These are phyloP conservation scores for Uronychia setigera DNA, from an alignment of 73 alveolate genomes.

Conservation along the genomic window DNA sequence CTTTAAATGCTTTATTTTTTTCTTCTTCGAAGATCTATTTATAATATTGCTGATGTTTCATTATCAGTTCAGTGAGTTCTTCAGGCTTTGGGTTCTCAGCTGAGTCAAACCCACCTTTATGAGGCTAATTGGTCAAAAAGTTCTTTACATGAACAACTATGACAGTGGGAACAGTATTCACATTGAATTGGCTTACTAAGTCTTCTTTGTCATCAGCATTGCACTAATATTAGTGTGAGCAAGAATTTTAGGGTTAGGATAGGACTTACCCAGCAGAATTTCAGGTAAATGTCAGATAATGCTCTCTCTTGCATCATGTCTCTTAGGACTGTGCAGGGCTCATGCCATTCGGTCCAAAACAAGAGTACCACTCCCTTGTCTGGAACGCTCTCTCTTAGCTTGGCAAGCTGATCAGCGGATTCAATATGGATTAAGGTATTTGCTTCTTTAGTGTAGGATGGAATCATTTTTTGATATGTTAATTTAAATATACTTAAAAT, in stretches of 20 bases:
- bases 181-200: slow-evolving; percentile 29
- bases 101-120: slow-evolving; percentile 20
- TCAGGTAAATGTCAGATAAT: neutral
- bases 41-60: slow-evolving; percentile 26
- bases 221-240: slow-evolving; percentile 1
- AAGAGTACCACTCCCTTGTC: slow-evolving; percentile 40
- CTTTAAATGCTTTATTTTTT: slow-evolving; percentile 43
- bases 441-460: slow-evolving; percentile 5
- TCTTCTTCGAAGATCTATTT: slow-evolving; percentile 39
- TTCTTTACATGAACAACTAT: slow-evolving; percentile 40
- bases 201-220: slow-evolving; percentile 46
- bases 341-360: slow-evolving; percentile 64
- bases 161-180: slow-evolving; percentile 41
- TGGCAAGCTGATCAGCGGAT: slow-evolving; percentile 6
- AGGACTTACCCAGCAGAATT: slow-evolving; percentile 25
- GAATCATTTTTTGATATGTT: slow-evolving; percentile 13
- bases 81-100: slow-evolving; percentile 47
- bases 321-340: slow-evolving; percentile 49
- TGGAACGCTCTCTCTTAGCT: neutral
- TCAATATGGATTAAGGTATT: neutral
- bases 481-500: neutral
- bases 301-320: slow-evolving; percentile 25
- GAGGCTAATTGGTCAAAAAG: slow-evolving; percentile 22
- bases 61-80: slow-evolving; percentile 14
- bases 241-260: neutral